phyloP scores from a whole-genome alignment of 2,329 filamentous ascomycete species.

The Pseudocercospora cruenta region DNA sequence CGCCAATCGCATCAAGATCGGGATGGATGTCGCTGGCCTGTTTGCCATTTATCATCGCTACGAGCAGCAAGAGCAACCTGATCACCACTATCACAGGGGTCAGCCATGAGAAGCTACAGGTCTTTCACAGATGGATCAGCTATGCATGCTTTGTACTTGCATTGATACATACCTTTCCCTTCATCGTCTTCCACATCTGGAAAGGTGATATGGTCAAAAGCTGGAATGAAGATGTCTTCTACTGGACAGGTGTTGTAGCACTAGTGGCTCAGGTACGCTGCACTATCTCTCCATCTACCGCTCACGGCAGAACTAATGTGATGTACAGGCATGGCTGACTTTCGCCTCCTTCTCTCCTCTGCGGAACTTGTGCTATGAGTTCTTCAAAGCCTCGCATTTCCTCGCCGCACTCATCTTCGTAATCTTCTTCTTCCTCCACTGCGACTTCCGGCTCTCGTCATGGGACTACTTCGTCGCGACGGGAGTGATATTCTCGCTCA shows the following conservation, averaged over 20 bases:
- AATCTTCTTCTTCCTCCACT: constrained; percentile 65
- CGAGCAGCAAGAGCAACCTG: constrained; percentile 56
- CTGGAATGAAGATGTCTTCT: constrained; percentile 53
- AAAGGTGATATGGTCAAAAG: constrained; percentile 53
- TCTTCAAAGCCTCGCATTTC: constrained; percentile 63
- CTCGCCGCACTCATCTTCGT: constrained; percentile 58
- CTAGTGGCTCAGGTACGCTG: constrained; percentile 56
- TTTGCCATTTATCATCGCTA: constrained; percentile 53
- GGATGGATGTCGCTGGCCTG: constrained; percentile 58
- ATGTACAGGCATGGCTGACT: constrained; percentile 57
- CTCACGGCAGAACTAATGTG: neutral
- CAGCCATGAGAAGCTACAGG: constrained; percentile 60
- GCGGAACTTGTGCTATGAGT: constrained; percentile 61
- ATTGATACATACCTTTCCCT: constrained; percentile 63
- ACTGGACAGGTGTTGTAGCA: constrained; percentile 61
- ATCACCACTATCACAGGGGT: constrained; percentile 59
- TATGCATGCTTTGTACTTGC: constrained; percentile 61
- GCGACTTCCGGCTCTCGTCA: constrained; percentile 58
- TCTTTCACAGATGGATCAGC: constrained; percentile 59
- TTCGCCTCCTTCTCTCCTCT: constrained; percentile 57
- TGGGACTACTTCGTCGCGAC: constrained; percentile 64
- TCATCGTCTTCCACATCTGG: constrained; percentile 56
- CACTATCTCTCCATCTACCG: neutral
- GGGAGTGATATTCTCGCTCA: constrained; percentile 55
- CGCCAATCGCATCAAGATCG: constrained; percentile 56